Percentiles rank a stretch among this genome's conserved stretches.
These are phyloP conservation scores for Aspergillus ellipticus DNA, from an alignment of 495 filamentous ascomycete genomes.

Conservation along the genomic window DNA sequence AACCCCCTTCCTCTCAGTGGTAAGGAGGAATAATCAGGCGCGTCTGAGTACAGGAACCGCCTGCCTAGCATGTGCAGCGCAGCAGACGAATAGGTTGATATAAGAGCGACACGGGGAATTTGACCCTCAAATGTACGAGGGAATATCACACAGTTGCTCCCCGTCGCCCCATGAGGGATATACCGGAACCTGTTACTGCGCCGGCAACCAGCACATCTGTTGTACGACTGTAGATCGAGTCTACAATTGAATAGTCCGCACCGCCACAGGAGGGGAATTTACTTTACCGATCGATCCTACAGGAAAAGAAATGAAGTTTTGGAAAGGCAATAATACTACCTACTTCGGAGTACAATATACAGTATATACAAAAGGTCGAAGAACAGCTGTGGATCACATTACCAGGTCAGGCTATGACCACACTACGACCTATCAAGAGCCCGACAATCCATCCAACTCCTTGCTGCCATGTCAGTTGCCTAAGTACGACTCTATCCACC, in stretches of 20 bases:
- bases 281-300: no score
- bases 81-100: no score
- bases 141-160: not conserved
- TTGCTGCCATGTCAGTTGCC: no score
- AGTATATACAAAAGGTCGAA: not conserved
- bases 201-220: not conserved
- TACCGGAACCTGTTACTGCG: not conserved
- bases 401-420: not conserved
- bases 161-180: not conserved
- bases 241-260: not conserved
- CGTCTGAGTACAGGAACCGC: no score
- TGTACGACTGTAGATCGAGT: not conserved
- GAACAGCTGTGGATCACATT: not conserved
- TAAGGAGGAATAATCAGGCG: not conserved
- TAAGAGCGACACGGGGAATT: no score
- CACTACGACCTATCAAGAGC: not conserved
- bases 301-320: not conserved
- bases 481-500: no score
- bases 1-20: not conserved
- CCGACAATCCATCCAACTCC: not conserved
- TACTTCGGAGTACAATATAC: not conserved
- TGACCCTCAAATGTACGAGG: not conserved
- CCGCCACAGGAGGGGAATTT: constrained; percentile 8
- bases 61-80: no score
- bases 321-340: not conserved